Base-by-base conservation (phyloP, 192 early-diverging fungal species). In the Coemansia sp. region DNA sequence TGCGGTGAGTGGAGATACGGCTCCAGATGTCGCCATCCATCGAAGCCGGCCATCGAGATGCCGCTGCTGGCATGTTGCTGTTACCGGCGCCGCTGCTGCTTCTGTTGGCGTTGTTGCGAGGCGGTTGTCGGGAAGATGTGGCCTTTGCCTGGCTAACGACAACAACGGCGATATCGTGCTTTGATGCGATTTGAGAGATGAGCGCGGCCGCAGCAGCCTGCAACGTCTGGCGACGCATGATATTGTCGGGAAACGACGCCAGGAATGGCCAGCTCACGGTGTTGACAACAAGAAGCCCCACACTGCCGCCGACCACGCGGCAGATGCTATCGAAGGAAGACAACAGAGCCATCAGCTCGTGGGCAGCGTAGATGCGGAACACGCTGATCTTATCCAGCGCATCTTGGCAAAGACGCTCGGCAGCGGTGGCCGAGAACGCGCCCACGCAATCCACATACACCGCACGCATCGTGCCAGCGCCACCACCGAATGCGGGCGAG, bases 251-350 rank as follows among this genome's bases (percentile, higher is more conserved):
- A 37, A 72, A 68, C 58, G 76, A 72, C 22, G 63, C 76, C 45
- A 77, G 36, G 54, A 72, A 72, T 45, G 76, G 76, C 76, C 76
- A 77, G 70, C 69, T 77, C 46, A 77, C 57, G 1, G 66, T 71
- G 45, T 77, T 72, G 43, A 77, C 26, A 5, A 69, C 63, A 41
- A 77, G 58, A 26, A 77, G 39, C 6, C 76, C 69, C 19, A 71
- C 52, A 11, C 60, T 32, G 22, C 56, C 56, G 19, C 12, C 9
- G 12, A 64, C 13, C 3, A 13, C 16, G 49, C 45, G 15, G n/a
- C 21, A 43, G 13, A 77, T 51, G 22, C 62, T 36, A 16, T 69
- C 70, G 46, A 78, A 69, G 43, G 59, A 52, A 12, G 15, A 19
- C 39, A 78, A 48, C 37, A 78, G 42, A 0, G 76, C 66, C 8